Evolutionary conservation across 164 flowering plant species (phyloP), one percentile per base, ranked within the genome.

Genomic region (Saururus chinensis): DNA sequence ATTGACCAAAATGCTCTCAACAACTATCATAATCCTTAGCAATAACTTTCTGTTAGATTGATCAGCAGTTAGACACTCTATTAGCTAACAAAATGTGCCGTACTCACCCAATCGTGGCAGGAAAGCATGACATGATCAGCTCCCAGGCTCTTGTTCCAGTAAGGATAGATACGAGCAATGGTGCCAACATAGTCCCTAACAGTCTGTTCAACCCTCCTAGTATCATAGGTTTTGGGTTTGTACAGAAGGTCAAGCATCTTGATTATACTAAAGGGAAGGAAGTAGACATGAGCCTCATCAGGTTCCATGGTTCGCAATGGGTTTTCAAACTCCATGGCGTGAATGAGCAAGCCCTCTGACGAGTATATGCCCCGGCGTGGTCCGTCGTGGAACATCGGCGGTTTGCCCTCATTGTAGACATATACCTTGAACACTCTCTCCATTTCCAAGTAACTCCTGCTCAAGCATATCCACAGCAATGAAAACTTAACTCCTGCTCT

Each of bases 391-490:
- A 85, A 83, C 51, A 87, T 41, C 13, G 90, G 90, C 13, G 77
- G 78, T 45, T 85, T 86, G 20, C 95, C 95, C 73, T 87, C 90
- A 66, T 83, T 62, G 66, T 87, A 87, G 1, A 87, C 75, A 35
- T 72, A 85, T 7, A 87, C 67, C 77, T 80, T 87, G 61, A 87
- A 80, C 53, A 67, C 64, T 62, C 76, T 83, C 75, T 87, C 95
- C 95, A 87, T 87, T 64, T 82, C 87, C 23, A 77, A 9, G 49
- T 83, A 82, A 66, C 89, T 87, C 82, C 95, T 87, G 49, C 49
- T 54, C 54, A 1, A 1, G 14, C 17, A 30, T 30, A 30, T 30
- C 37, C 37, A 30, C 2, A 30, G 37, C 2, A 30, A 30, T 2
- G 37, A 30, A 30, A 30, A 45, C 14, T 45, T 45, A 45, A 12